Conservation (phyloP, 2,329 filamentous ascomycete genomes). For the Ceratocystis cacaofunesta region DNA sequence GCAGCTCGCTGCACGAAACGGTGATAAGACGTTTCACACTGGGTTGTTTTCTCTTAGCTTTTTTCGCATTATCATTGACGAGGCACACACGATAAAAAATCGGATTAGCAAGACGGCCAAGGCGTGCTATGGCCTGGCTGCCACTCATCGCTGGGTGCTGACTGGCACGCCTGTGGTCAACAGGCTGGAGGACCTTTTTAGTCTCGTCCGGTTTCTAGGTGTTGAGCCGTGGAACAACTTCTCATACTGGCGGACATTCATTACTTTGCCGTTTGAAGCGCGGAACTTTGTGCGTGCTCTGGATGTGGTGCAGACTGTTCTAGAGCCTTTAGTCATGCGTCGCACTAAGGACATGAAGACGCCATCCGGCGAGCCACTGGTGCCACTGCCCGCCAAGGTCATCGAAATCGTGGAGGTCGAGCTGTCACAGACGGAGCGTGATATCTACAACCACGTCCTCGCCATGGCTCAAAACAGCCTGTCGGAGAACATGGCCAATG, state of each 20-base stretch:
- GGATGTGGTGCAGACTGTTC: slow-evolving; percentile 90
- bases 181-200: slow-evolving; percentile 85
- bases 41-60: slow-evolving; percentile 88
- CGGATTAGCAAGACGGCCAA: slow-evolving; percentile 83
- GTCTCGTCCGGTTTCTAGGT: slow-evolving; percentile 75
- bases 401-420: slow-evolving; percentile 81
- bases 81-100: slow-evolving; percentile 87
- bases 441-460: slow-evolving; percentile 87
- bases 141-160: slow-evolving; percentile 78
- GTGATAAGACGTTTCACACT: slow-evolving; percentile 48
- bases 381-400: slow-evolving; percentile 64
- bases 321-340: slow-evolving; percentile 88
- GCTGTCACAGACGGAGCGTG: slow-evolving; percentile 67
- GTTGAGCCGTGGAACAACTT: slow-evolving; percentile 99
- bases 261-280: slow-evolving; percentile 91
- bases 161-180: slow-evolving; percentile 97
- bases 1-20: slow-evolving; percentile 28
- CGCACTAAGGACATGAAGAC: slow-evolving; percentile 98
- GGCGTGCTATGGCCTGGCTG: slow-evolving; percentile 80
- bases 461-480: slow-evolving; percentile 71
- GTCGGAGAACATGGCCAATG: slow-evolving; percentile 72
- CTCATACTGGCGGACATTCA: slow-evolving; percentile 98
- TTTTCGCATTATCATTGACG: slow-evolving; percentile 88
- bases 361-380: slow-evolving; percentile 59
- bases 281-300: slow-evolving; percentile 86